Conservation (phyloP, 257 asterid genomes). For the Nicotiana tabacum region DNA sequence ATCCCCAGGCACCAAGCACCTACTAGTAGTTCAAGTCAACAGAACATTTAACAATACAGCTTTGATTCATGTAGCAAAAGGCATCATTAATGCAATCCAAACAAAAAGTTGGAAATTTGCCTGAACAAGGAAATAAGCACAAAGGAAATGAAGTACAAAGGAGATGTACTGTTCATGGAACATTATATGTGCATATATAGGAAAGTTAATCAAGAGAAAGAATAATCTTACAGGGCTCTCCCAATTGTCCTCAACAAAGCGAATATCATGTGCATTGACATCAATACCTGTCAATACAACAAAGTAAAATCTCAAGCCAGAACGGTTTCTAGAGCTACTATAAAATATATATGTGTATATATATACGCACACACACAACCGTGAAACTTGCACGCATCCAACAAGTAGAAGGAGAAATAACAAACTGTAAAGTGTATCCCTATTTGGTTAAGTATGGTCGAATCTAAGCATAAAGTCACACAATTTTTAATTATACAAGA, state of each 20-base stretch:
- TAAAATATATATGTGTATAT: neutral
- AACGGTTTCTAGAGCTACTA: neutral
- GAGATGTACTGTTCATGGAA: neutral
- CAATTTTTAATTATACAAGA: neutral
- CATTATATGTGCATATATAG: constrained; percentile 3
- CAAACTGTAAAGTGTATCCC: neutral
- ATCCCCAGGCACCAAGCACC: constrained; percentile 99
- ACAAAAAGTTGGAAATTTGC: neutral
- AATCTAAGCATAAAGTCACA: neutral
- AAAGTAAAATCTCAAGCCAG: constrained; percentile 14
- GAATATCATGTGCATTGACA: constrained; percentile 91
- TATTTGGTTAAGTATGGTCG: neutral
- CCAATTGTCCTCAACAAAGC: constrained; percentile 99
- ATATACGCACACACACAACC: neutral
- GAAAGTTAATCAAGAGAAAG: constrained; percentile 11
- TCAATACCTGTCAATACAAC: constrained; percentile 60
- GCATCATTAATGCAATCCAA: neutral
- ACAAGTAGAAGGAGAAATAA: neutral
- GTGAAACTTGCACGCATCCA: neutral
- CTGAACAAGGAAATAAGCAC: neutral
- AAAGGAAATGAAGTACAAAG: neutral
- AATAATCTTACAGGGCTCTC: constrained; percentile 89
- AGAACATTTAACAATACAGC: constrained; percentile 1
- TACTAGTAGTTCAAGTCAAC: constrained; percentile 29
- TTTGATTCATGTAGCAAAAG: neutral